phyloP scores from a whole-genome alignment of 352 stramenopile species.

The Globisporangium lucens region DNA sequence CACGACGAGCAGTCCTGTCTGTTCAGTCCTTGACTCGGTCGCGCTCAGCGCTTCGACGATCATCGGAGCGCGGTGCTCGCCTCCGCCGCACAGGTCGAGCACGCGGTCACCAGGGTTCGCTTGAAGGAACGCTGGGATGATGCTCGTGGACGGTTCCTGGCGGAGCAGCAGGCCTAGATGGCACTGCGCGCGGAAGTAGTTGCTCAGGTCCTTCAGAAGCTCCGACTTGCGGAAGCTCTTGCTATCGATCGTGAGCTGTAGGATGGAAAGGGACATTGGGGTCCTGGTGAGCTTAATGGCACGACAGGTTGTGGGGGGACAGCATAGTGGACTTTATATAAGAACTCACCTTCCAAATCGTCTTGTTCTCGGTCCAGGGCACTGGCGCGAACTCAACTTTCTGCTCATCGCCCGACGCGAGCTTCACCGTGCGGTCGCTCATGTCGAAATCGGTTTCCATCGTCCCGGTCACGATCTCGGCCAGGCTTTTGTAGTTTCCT shows the following conservation, averaged over 20 bases:
- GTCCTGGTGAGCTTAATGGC: background rate
- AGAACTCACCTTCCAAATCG: constrained; percentile 61
- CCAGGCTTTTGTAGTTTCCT: constrained; percentile 73
- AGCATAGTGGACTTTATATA: background rate
- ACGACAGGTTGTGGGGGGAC: background rate
- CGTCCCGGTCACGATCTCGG: constrained; percentile 71
- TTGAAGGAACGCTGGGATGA: constrained; percentile 94
- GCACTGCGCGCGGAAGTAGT: constrained; percentile 91
- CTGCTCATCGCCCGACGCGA: constrained; percentile 52
- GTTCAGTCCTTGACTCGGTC: constrained; percentile 4
- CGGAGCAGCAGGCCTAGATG: constrained; percentile 87
- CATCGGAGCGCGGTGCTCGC: constrained; percentile 62
- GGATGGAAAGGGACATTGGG: background rate
- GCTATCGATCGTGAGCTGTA: constrained; percentile 51
- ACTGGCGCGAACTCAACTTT: constrained; percentile 57
- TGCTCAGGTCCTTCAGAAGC: constrained; percentile 85
- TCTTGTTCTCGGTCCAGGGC: constrained; percentile 61
- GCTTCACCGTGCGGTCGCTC: constrained; percentile 48
- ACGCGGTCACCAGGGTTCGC: constrained; percentile 78
- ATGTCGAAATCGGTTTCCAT: constrained; percentile 72
- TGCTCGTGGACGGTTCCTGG: constrained; percentile 95
- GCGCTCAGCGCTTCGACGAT: constrained; percentile 33
- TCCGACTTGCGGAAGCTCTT: constrained; percentile 88
- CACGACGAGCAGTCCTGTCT: constrained; percentile 47
- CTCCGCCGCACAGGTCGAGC: constrained; percentile 65